These are phyloP conservation scores for Rauvolfia tetraphylla DNA, from an alignment of 257 asterid species.

Conservation along the genomic window DNA sequence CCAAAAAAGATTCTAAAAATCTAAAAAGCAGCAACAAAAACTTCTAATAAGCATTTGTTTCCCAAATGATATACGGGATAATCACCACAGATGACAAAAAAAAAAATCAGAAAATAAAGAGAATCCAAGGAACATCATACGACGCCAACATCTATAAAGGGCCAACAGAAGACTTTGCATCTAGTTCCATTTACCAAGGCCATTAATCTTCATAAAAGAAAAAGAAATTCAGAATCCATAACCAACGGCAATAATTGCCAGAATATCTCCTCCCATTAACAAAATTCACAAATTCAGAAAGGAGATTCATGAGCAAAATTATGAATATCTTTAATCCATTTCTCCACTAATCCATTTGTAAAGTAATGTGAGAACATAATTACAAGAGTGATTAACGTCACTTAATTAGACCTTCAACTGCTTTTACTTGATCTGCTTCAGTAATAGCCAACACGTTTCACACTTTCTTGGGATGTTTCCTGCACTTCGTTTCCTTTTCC, in stretches of 20 bases:
- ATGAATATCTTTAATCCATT: background rate
- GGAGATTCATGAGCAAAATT: background rate
- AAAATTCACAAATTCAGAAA: background rate
- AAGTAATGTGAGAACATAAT: constrained; percentile 19
- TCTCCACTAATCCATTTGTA: background rate
- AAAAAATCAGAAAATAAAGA: background rate
- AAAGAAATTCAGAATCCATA: constrained; percentile 1
- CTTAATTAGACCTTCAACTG: background rate
- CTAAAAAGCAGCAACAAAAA: background rate
- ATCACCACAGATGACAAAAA: background rate
- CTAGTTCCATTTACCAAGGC: background rate
- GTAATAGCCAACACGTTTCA: constrained; percentile 53
- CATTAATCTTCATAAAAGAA: background rate
- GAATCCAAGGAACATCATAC: background rate
- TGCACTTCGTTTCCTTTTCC: constrained; percentile 45
- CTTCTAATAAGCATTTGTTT: background rate
- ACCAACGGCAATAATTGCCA: background rate
- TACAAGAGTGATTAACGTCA: constrained; percentile 9
- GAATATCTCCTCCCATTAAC: background rate
- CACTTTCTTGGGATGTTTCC: constrained; percentile 30
- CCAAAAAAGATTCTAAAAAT: background rate
- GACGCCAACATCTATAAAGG: background rate
- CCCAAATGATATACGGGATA: background rate
- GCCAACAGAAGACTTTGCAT: background rate
- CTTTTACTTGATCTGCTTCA: constrained; percentile 23